Base-by-base conservation (phyloP, 352 stramenopile genomes). In the Pythium coloratum region DNA sequence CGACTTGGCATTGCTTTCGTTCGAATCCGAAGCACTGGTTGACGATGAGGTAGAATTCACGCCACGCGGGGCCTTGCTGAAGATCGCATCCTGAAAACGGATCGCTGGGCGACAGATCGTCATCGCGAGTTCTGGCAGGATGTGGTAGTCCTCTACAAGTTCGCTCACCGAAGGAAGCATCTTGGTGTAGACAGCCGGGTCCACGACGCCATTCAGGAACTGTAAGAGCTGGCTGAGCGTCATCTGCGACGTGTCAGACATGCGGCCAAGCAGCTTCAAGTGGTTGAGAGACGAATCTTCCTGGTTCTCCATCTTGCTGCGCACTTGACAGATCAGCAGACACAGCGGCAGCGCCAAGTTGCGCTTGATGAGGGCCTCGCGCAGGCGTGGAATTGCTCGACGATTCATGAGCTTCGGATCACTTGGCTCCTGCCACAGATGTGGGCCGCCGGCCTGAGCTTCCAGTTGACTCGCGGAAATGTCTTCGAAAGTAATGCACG, bases 201-300 rank as follows among this genome's bases (percentile, higher is more conserved):
- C 83, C 0, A 93, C 81, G 20, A 90, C 85, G 38, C 81, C 79
- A 40, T 88, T 80, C 6, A 96, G 62, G 55, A 96, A 96, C 67
- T 95, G 83, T n/a, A 95, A 63, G 24, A 96, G 73, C 66, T 96
- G 89, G 38, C 79, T 95, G 3, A 96, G 70, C 26, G 89, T 94
- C 76, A 94, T 86, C 61, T 96, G 88, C 8, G 78, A 94, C 26
- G 82, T 94, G 67, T 96, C 89, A 53, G 89, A 95, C 59, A 93
- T 76, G 20, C 82, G 71, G 8, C 86, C 87, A 13, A 95, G 76
- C 16, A 92, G 64, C 72, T 96, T 96, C 13, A 96, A 57, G 54
- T 96, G 86, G 20, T 65, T 78, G 28, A 82, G 50, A 1, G 68
- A 60, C 2, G 69, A 76, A 60, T 88, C 78, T 44, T 93, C 84